phyloP scores from a whole-genome alignment of 495 filamentous ascomycete species.

The Thozetella sp. region DNA sequence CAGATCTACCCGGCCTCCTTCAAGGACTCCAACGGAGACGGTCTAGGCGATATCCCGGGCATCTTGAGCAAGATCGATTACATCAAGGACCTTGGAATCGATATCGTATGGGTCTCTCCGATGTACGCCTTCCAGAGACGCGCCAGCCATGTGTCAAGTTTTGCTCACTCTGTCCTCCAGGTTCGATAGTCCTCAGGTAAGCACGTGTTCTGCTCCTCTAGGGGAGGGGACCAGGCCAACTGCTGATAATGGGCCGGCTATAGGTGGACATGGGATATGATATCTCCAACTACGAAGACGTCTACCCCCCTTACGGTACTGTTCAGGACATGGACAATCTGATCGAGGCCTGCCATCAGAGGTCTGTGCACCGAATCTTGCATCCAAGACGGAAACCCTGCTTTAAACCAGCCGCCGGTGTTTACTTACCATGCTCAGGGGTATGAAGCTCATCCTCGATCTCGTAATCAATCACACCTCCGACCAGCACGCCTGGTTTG shows the following conservation, averaged over 20 bases:
- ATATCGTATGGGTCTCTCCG: constrained; percentile 71
- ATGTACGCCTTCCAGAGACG: constrained; percentile 42
- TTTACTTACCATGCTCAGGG: constrained; percentile 41
- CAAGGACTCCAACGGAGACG: constrained; percentile 69
- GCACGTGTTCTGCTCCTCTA: not conserved
- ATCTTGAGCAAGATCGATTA: constrained; percentile 71
- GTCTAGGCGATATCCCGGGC: constrained; percentile 68
- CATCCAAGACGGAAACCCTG: not conserved
- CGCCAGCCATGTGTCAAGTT: constrained; percentile 57
- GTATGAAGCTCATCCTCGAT: constrained; percentile 74
- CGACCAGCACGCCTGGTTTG: constrained; percentile 78
- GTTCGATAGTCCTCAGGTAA: constrained; percentile 62
- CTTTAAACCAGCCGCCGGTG: too few relatives aligned
- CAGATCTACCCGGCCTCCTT: constrained; percentile 74
- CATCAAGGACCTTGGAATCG: constrained; percentile 62
- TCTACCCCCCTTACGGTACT: constrained; percentile 63
- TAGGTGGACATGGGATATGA: constrained; percentile 59
- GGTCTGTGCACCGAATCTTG: constrained; percentile 2
- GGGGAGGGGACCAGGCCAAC: too few relatives aligned
- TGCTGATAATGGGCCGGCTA: not conserved
- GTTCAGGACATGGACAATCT: constrained; percentile 64
- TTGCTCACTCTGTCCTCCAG: constrained; percentile 4
- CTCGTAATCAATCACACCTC: constrained; percentile 80
- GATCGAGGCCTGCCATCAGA: constrained; percentile 55
- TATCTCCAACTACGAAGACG: constrained; percentile 65